Conservation (phyloP, 2,329 filamentous ascomycete genomes). For the Fusarium camptoceras region DNA sequence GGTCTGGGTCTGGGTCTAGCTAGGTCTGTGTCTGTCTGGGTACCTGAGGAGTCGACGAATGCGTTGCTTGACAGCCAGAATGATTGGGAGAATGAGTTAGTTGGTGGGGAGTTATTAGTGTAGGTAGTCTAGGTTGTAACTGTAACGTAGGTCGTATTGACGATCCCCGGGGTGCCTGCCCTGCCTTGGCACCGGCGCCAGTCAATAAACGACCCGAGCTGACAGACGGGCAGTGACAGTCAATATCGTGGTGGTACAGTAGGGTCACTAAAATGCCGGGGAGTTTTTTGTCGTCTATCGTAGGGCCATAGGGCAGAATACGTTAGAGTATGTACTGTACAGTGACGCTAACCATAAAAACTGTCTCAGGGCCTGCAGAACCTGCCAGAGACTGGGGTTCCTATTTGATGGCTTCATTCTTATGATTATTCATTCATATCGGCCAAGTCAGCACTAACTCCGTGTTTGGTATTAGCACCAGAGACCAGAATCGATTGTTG, state of each 20-base stretch:
- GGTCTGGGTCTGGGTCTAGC: background rate
- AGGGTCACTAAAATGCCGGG: conserved; percentile 20
- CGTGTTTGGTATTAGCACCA: conserved; percentile 17
- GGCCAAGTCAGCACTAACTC: conserved; percentile 35
- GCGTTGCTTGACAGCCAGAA: background rate
- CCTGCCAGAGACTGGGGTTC: background rate
- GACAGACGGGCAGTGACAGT: conserved; percentile 13
- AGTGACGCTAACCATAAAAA: background rate
- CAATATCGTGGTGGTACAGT: background rate
- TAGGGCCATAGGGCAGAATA: conserved; percentile 15
- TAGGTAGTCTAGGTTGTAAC: background rate
- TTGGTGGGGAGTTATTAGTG: conserved; percentile 15
- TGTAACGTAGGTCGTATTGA: conserved; percentile 16
- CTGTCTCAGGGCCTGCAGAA: background rate
- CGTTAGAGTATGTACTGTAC: background rate
- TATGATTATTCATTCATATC: conserved; percentile 24
- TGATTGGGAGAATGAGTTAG: background rate
- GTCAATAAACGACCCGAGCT: conserved; percentile 14
- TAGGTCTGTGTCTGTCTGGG: background rate
- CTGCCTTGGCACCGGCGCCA: conserved; percentile 31
- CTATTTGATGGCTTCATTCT: conserved; percentile 12
- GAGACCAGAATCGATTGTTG: conserved; percentile 7
- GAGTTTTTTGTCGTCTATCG: conserved; percentile 9
- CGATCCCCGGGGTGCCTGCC: conserved; percentile 25
- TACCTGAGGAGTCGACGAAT: conserved; percentile 2